phyloP scores from a whole-genome alignment of 148 eudicot species.

The Pharnaceum exiguum region DNA sequence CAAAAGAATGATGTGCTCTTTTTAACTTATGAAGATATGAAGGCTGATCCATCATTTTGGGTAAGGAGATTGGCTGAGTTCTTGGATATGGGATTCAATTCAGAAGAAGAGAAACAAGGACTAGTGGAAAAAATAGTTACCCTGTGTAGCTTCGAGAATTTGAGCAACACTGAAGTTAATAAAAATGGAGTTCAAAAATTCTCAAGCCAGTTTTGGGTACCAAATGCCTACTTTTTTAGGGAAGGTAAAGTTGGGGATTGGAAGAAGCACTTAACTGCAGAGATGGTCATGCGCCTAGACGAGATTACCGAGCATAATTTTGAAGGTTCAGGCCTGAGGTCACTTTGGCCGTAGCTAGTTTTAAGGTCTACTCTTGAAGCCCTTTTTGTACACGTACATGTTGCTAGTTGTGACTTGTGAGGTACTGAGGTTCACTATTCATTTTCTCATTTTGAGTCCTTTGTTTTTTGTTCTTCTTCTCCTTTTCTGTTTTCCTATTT shows the following conservation, averaged over 20 bases:
- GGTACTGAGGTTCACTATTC: too few relatives aligned
- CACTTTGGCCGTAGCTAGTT: too few relatives aligned
- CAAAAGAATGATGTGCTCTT: too few relatives aligned
- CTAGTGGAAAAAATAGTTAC: neutral
- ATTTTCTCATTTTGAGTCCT: too few relatives aligned
- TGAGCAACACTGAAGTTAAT: conserved; percentile 4
- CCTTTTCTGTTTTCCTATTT: too few relatives aligned
- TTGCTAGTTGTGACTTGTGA: too few relatives aligned
- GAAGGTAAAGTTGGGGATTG: conserved; percentile 12
- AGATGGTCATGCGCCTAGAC: conserved; percentile 1
- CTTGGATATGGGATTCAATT: neutral
- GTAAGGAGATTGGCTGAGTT: conserved; percentile 10
- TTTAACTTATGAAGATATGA: conserved; percentile 14
- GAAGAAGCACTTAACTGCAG: neutral
- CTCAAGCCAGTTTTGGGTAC: too few relatives aligned
- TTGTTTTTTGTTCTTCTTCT: too few relatives aligned
- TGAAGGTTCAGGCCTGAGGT: neutral
- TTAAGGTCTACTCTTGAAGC: too few relatives aligned
- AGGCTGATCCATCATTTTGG: neutral
- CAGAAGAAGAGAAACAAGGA: conserved; percentile 1
- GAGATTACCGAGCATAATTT: conserved; percentile 10
- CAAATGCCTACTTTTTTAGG: conserved; percentile 5
- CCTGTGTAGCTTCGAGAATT: conserved; percentile 10
- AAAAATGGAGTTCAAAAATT: neutral
- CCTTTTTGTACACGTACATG: too few relatives aligned